Evolutionary conservation across 1,284 basidiomycete species (phyloP).

Genomic region (Garcileccinum viscosum): DNA sequence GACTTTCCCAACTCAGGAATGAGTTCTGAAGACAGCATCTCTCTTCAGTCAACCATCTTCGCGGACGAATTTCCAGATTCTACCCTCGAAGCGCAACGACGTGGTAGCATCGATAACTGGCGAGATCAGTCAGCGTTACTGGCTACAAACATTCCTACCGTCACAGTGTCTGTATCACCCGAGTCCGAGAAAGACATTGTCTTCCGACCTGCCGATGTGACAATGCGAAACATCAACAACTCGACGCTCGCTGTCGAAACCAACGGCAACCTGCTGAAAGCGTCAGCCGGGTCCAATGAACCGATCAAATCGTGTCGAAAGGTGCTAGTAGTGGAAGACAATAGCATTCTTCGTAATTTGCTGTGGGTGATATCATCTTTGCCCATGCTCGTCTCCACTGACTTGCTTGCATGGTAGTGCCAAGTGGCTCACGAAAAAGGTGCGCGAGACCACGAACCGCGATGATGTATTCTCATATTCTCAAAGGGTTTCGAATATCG

Average conservation of each 20-base stretch:
- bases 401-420: conserved; percentile 52
- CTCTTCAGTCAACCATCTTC: conserved; percentile 39
- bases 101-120: conserved; percentile 35
- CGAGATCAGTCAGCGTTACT: conserved; percentile 21
- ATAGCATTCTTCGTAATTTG: conserved; percentile 74
- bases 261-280: conserved; percentile 66
- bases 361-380: conserved; percentile 53
- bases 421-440: conserved; percentile 83
- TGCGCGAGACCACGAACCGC: conserved; percentile 23
- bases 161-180: conserved; percentile 26
- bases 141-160: conserved; percentile 15
- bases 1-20: conserved; percentile 23
- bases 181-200: conserved; percentile 31
- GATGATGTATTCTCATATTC: conserved; percentile 14
- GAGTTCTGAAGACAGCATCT: conserved; percentile 33
- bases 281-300: conserved; percentile 58
- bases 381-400: conserved; percentile 4
- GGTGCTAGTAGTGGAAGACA: conserved; percentile 86
- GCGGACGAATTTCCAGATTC: conserved; percentile 31
- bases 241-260: conserved; percentile 62
- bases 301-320: conserved; percentile 51
- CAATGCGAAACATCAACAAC: conserved; percentile 20
- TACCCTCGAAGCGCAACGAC: conserved; percentile 24
- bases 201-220: conserved; percentile 17
- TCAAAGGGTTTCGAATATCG: conserved; percentile 75